These are phyloP conservation scores for Candolleomyces aberdarensis DNA, from an alignment of 768 basidiomycete species.

Conservation along the genomic window DNA sequence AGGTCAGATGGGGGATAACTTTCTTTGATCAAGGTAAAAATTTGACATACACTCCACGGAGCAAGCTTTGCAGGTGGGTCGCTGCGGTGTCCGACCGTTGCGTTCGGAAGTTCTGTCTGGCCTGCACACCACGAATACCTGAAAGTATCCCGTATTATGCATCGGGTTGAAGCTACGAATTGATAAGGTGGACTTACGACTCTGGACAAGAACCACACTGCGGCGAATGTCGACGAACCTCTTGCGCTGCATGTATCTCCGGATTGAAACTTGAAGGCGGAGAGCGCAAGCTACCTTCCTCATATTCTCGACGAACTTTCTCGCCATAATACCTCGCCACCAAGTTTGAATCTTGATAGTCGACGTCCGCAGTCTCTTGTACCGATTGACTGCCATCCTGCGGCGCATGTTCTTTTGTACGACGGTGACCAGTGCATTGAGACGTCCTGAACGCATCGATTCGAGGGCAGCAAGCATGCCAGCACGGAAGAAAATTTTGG, in stretches of 20 bases:
- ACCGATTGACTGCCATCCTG: constrained; percentile 78
- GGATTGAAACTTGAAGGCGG: constrained; percentile 68
- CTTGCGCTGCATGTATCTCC: constrained; percentile 73
- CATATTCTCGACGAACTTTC: constrained; percentile 63
- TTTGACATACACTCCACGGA: constrained; percentile 80
- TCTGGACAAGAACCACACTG: constrained; percentile 73
- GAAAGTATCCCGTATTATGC: neutral
- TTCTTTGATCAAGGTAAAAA: constrained; percentile 7
- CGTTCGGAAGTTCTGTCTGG: constrained; percentile 58
- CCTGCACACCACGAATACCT: constrained; percentile 76
- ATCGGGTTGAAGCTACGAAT: neutral
- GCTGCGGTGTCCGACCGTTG: constrained; percentile 61
- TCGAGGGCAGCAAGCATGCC: constrained; percentile 98
- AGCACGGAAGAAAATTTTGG: constrained; percentile 98
- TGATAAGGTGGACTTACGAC: constrained; percentile 55
- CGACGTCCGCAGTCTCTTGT: constrained; percentile 62
- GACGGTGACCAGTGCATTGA: constrained; percentile 89
- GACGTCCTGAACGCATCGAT: constrained; percentile 79
- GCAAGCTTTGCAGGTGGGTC: constrained; percentile 71
- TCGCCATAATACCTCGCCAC: constrained; percentile 89
- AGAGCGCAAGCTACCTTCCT: constrained; percentile 73
- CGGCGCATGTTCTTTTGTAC: constrained; percentile 98
- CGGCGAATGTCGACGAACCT: constrained; percentile 60
- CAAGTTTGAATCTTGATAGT: constrained; percentile 89
- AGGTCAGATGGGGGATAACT: neutral